phyloP scores from a whole-genome alignment of 345 rosid genomes.

The Rubroshorea leprosula region DNA sequence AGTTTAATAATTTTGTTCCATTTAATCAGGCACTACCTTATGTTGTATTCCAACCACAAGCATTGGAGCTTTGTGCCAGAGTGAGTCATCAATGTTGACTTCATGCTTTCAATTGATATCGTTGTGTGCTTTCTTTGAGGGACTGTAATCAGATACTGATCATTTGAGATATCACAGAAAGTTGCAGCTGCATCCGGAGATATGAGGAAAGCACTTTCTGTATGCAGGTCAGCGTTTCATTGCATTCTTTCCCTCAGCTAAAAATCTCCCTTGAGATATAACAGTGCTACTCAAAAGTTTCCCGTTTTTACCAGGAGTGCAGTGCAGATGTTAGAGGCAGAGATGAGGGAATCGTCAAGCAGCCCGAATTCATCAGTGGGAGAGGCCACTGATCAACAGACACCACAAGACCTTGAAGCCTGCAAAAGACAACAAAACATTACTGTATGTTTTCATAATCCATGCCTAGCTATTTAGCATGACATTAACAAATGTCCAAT shows the following conservation, averaged over 20 bases:
- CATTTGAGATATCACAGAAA: conserved; percentile 44
- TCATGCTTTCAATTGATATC: background rate
- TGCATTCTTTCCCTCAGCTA: background rate
- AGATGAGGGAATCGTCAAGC: conserved; percentile 39
- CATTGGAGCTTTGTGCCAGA: conserved; percentile 92
- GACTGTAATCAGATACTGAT: conserved; percentile 12
- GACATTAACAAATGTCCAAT: too few relatives aligned
- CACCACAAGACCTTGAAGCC: too few relatives aligned
- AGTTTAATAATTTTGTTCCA: conserved; percentile 3
- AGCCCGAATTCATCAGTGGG: conserved; percentile 19
- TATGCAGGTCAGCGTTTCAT: conserved; percentile 56
- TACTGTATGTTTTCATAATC: too few relatives aligned
- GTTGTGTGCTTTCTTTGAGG: conserved; percentile 3
- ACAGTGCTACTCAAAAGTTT: background rate
- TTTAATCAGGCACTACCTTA: conserved; percentile 53
- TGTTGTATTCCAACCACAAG: conserved; percentile 63
- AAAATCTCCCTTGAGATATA: background rate
- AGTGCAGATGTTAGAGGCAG: conserved; percentile 67
- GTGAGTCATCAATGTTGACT: conserved; percentile 38
- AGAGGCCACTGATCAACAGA: conserved; percentile 14
- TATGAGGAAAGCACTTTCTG: conserved; percentile 85
- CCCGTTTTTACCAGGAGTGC: conserved; percentile 54
- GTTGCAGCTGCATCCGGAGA: conserved; percentile 96
- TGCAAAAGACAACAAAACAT: too few relatives aligned
- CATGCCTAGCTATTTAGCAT: too few relatives aligned